Conservation (phyloP, 169 alveolate genomes). For the Plasmodium inui region DNA sequence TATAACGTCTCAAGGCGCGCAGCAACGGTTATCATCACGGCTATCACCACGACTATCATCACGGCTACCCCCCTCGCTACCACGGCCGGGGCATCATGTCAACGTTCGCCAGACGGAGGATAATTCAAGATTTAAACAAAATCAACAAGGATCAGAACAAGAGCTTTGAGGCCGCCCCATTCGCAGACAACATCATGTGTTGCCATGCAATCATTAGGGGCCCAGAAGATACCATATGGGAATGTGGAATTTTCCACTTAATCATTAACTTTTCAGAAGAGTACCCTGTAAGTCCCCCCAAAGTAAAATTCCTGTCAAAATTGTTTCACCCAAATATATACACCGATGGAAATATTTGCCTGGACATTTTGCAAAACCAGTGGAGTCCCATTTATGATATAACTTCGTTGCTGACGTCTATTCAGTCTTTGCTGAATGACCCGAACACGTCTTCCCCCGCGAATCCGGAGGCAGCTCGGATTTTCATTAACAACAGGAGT, state of each 20-base stretch:
- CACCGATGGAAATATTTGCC: slow-evolving; percentile 92
- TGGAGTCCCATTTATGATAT: slow-evolving; percentile 97
- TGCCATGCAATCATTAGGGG: slow-evolving; percentile 97
- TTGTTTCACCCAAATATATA: slow-evolving; percentile 94
- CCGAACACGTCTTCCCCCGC: slow-evolving; percentile 97
- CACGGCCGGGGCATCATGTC: slow-evolving; percentile 74
- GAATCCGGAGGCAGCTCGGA: slow-evolving; percentile 94
- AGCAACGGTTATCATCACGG: not conserved
- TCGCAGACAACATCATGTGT: slow-evolving; percentile 91
- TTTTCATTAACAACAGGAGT: slow-evolving; percentile 84
- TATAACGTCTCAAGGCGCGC: not conserved
- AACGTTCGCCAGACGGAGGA: slow-evolving; percentile 90
- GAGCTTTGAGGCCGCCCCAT: slow-evolving; percentile 94
- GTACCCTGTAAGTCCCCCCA: slow-evolving; percentile 94
- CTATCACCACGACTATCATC: not conserved
- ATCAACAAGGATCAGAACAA: slow-evolving; percentile 90
- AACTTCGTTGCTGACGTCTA: slow-evolving; percentile 93
- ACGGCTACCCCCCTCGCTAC: not conserved
- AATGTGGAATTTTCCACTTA: slow-evolving; percentile 94
- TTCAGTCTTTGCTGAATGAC: slow-evolving; percentile 94
- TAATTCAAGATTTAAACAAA: slow-evolving; percentile 91
- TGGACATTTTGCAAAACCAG: slow-evolving; percentile 92
- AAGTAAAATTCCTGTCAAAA: slow-evolving; percentile 88
- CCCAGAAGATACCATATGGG: slow-evolving; percentile 97
- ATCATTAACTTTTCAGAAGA: slow-evolving; percentile 92